phyloP scores from a whole-genome alignment of 2,329 filamentous ascomycete genomes.

The Cytospora piceae region DNA sequence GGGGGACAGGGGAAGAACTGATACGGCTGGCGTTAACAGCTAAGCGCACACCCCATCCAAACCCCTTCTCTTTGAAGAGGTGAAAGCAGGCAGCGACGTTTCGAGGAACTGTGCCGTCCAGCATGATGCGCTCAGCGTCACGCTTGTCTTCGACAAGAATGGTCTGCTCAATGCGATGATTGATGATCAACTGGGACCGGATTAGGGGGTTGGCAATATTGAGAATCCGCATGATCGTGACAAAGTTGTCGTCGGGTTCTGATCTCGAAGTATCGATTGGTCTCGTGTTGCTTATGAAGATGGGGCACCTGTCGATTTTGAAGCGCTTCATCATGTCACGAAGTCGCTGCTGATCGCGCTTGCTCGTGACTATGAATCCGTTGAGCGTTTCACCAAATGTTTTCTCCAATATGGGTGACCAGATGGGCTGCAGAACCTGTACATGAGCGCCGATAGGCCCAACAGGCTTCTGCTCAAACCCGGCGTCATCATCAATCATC shows the following conservation, averaged over 20 bases:
- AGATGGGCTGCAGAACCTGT: slow-evolving; percentile 75
- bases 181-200: slow-evolving; percentile 81
- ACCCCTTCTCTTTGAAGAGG: slow-evolving; percentile 60
- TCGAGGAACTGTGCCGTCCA: slow-evolving; percentile 57
- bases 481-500: slow-evolving; percentile 69
- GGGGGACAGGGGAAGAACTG: slow-evolving; percentile 45
- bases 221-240: slow-evolving; percentile 80
- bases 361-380: slow-evolving; percentile 80
- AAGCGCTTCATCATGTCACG: slow-evolving; percentile 64
- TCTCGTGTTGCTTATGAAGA: slow-evolving; percentile 65
- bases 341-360: slow-evolving; percentile 73
- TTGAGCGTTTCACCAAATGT: slow-evolving; percentile 71
- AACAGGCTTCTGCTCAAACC: slow-evolving; percentile 74
- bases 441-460: slow-evolving; percentile 84
- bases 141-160: slow-evolving; percentile 72
- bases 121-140: slow-evolving; percentile 72
- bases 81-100: slow-evolving; percentile 78
- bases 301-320: slow-evolving; percentile 52
- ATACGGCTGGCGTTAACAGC: slow-evolving; percentile 40
- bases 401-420: slow-evolving; percentile 82
- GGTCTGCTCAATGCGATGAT: slow-evolving; percentile 79
- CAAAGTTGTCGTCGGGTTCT: slow-evolving; percentile 73
- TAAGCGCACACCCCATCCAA: slow-evolving; percentile 64
- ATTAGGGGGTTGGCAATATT: slow-evolving; percentile 82
- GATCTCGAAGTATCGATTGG: slow-evolving; percentile 63